Base-by-base conservation (phyloP, 1,284 basidiomycete genomes). In the Ceratobasidium sp. region DNA sequence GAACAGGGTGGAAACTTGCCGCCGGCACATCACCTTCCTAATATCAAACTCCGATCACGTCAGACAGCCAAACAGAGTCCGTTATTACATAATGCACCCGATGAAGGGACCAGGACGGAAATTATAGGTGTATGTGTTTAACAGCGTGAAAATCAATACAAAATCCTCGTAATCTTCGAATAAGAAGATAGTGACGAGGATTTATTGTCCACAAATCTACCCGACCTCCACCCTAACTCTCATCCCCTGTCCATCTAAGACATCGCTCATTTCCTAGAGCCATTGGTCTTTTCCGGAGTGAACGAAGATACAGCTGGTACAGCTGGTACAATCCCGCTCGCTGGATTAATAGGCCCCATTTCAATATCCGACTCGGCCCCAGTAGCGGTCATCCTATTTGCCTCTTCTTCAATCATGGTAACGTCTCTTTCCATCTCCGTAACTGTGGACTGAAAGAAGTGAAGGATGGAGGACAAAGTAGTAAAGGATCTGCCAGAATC, bases 331-430 rank as follows among this genome's bases (percentile, higher is more conserved):
- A 46, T 61, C 26, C 71, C 17, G 46, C 46, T 52, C 59, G 54
- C 50, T 5, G 71, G 48, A 13, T 42, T 61, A 38, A 65, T 75
- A n/a, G 71, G 61, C 5, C 71, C 46, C 61, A 75, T 75, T 26
- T 75, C 71, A 20, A 75, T 61, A 5, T 62, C 44, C 56, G 38
- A n/a, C 15, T 40, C 38, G 38, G n/a, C 17, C 7, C 26, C 38
- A n/a, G n/a, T 20, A 20, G 17, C 46, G 28, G 13, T 9, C 54
- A 23, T 23, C 54, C 54, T 56, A 20, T n/a, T 10, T 28, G 9
- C 26, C 28, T 40, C 50, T 17, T 56, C 67, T 20, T 54, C 15
- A 3, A 13, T 17, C 3, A 56, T 33, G 2, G 28, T 23, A 26
- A 75, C 38, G 48, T 75, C 61, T n/a, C 48, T 65, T 20, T 61